These are phyloP conservation scores for Tephrocybe sp. DNA, from an alignment of 768 basidiomycete species.

Conservation along the genomic window DNA sequence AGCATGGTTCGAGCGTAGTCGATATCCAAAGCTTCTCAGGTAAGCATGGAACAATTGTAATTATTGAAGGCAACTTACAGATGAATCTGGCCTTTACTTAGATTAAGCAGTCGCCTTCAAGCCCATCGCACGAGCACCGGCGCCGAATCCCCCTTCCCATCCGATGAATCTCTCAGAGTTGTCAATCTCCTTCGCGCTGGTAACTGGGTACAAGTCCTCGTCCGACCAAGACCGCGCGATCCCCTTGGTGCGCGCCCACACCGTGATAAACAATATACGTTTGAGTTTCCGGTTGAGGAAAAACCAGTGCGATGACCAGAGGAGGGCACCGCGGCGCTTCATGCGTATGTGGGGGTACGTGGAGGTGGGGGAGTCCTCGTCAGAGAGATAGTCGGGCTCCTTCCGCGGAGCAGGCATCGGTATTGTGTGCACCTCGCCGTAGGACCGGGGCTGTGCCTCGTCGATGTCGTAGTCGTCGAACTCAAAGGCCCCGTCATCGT, in stretches of 20 bases:
- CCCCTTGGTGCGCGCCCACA: slow-evolving; percentile 82
- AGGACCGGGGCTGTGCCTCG: slow-evolving; percentile 43
- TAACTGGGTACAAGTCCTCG: slow-evolving; percentile 42
- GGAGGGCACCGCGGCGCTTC: slow-evolving; percentile 72
- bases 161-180: slow-evolving; percentile 66
- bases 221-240: slow-evolving; percentile 51
- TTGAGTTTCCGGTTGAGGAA: slow-evolving; percentile 93
- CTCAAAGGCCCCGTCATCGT: slow-evolving; percentile 72
- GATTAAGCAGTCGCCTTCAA: slow-evolving; percentile 31
- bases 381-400: slow-evolving; percentile 35
- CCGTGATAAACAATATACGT: slow-evolving; percentile 87
- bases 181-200: slow-evolving; percentile 32
- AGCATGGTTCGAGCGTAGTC: neutral
- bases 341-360: slow-evolving; percentile 44
- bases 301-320: slow-evolving; percentile 98
- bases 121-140: slow-evolving; percentile 83
- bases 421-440: slow-evolving; percentile 36
- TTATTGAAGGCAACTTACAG: slow-evolving; percentile 6
- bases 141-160: slow-evolving; percentile 77
- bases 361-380: slow-evolving; percentile 40
- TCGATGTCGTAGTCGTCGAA: slow-evolving; percentile 84
- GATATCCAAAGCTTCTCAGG: neutral
- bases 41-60: slow-evolving; percentile 1
- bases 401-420: slow-evolving; percentile 39
- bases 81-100: too few relatives aligned